These are phyloP conservation scores for Marasmius oreades DNA, from an alignment of 1,284 basidiomycete species.

Conservation along the genomic window DNA sequence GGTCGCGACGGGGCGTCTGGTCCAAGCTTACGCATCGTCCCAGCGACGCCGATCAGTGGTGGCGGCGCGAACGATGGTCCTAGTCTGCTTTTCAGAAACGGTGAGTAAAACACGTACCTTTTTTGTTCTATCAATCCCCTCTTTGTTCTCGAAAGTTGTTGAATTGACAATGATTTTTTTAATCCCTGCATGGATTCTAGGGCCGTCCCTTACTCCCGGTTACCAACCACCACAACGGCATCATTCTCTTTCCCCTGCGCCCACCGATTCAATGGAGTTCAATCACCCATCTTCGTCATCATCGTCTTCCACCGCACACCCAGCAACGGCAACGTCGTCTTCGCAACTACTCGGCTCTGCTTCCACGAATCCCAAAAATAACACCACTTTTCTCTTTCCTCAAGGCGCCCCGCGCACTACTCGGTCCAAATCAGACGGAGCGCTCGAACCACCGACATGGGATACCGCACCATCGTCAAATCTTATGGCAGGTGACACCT, in stretches of 20 bases:
- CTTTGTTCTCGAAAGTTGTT: not conserved
- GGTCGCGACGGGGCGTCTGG: constrained; percentile 42
- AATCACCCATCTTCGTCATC: not conserved
- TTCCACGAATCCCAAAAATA: constrained; percentile 15
- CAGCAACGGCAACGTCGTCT: constrained; percentile 2
- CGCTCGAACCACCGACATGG: constrained; percentile 43
- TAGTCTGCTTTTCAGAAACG: constrained; percentile 8
- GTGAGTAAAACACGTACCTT: constrained; percentile 1
- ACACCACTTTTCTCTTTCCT: constrained; percentile 24
- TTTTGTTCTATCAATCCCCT: not conserved
- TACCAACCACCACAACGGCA: constrained; percentile 11
- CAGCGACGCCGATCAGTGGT: constrained; percentile 73
- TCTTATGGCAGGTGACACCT: constrained; percentile 12
- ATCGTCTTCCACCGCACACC: constrained; percentile 5
- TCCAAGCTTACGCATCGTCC: constrained; percentile 70
- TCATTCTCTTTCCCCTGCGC: constrained; percentile 6
- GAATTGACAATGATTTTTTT: no score
- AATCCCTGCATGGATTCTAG: constrained; percentile 6
- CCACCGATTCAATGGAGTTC: not conserved
- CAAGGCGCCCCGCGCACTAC: constrained; percentile 36
- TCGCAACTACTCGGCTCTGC: constrained; percentile 6
- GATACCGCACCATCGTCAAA: constrained; percentile 17
- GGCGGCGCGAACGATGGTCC: constrained; percentile 39
- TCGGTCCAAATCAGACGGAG: constrained; percentile 62
- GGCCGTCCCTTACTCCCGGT: not conserved